Conservation (phyloP, 2,329 filamentous ascomycete genomes). For the Didymella keratinophila region DNA sequence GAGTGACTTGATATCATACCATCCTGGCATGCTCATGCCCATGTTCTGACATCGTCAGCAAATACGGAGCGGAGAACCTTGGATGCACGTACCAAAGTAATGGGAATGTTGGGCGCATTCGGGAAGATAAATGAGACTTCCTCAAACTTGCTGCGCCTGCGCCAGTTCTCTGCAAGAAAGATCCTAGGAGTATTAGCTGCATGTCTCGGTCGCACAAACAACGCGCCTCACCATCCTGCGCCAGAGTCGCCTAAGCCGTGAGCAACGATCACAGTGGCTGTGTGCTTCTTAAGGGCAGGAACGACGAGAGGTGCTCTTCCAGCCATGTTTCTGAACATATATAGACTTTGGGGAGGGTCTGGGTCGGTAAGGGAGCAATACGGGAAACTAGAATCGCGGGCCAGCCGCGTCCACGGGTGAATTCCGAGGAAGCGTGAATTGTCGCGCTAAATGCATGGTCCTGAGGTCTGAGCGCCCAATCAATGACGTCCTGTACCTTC, state of each 20-base stretch:
- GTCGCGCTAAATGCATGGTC: conserved; percentile 38
- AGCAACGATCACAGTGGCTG: conserved; percentile 91
- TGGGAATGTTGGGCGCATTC: conserved; percentile 84
- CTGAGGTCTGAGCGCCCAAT: conserved; percentile 39
- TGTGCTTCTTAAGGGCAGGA: conserved; percentile 82
- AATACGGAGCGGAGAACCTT: neutral
- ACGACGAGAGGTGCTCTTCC: conserved; percentile 68
- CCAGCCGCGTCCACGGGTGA: conserved; percentile 17
- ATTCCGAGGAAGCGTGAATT: conserved; percentile 12
- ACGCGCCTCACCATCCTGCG: conserved; percentile 69
- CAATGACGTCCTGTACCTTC: conserved; percentile 39
- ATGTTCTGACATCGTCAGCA: conserved; percentile 64
- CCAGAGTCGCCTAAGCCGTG: conserved; percentile 89
- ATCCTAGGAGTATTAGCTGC: conserved; percentile 59
- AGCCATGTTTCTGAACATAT: conserved; percentile 37
- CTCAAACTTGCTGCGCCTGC: conserved; percentile 77
- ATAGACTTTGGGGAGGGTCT: neutral
- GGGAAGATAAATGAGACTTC: conserved; percentile 95
- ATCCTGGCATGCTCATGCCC: conserved; percentile 83
- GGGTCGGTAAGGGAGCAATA: conserved; percentile 8
- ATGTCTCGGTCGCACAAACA: neutral
- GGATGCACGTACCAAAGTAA: conserved; percentile 71
- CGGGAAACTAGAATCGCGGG: conserved; percentile 25
- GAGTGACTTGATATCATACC: conserved; percentile 75
- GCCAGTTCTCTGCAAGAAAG: conserved; percentile 85